Evolutionary conservation across 352 stramenopile species (phyloP).

Genomic region (Phytophthora chlamydospora): DNA sequence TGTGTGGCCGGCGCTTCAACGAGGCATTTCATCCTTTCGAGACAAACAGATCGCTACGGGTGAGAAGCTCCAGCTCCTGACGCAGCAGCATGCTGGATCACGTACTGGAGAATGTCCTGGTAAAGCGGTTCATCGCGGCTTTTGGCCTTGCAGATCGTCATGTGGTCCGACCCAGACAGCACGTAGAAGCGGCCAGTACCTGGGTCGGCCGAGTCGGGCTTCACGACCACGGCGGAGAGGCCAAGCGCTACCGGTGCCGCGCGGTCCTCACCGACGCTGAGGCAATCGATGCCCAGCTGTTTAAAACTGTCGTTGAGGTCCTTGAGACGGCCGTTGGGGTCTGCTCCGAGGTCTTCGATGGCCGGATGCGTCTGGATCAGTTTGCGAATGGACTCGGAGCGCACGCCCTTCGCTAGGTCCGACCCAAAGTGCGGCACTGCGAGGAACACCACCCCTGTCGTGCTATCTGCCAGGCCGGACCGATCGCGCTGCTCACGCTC

Average conservation of each 20-base stretch:
- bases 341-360: slow-evolving; percentile 66
- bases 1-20: slow-evolving; percentile 14
- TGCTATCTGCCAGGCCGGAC: slow-evolving; percentile 46
- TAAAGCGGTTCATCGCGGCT: slow-evolving; percentile 68
- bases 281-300: slow-evolving; percentile 65
- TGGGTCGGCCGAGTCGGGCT: slow-evolving; percentile 76
- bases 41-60: slow-evolving; percentile 15
- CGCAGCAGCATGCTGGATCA: slow-evolving; percentile 29
- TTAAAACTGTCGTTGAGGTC: slow-evolving; percentile 74
- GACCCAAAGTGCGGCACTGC: slow-evolving; percentile 88
- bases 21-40: slow-evolving; percentile 9
- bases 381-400: slow-evolving; percentile 68
- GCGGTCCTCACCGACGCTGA: slow-evolving; percentile 72
- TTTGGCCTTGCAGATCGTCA: slow-evolving; percentile 90
- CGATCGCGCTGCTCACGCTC: slow-evolving; percentile 40
- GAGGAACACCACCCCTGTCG: slow-evolving; percentile 73
- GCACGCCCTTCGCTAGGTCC: slow-evolving; percentile 67
- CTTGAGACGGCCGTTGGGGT: slow-evolving; percentile 61
- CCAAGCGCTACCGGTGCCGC: slow-evolving; percentile 72
- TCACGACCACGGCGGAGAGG: slow-evolving; percentile 76
- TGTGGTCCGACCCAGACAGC: slow-evolving; percentile 71
- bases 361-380: slow-evolving; percentile 81
- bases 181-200: slow-evolving; percentile 74
- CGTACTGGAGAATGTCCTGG: slow-evolving; percentile 50
- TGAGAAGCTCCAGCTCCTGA: background rate